phyloP scores from a whole-genome alignment of 208 protist genomes.

The Crithidia brevicula region DNA sequence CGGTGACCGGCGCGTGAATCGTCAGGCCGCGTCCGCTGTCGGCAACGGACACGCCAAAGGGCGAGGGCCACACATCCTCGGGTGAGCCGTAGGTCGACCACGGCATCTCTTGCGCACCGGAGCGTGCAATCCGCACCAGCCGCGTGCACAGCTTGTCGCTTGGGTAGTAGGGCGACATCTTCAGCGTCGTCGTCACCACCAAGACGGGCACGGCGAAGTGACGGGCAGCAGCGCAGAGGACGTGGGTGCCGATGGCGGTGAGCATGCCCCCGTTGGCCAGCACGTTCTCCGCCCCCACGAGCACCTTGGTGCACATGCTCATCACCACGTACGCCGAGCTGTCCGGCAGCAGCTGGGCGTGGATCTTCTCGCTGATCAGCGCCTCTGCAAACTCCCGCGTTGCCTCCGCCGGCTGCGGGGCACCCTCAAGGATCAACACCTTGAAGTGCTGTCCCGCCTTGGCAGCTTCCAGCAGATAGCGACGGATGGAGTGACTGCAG shows the following conservation, averaged over 20 bases:
- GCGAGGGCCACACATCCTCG: constrained; percentile 59
- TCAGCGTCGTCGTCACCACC: constrained; percentile 95
- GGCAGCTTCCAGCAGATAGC: constrained; percentile 62
- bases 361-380: constrained; percentile 75
- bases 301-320: constrained; percentile 97
- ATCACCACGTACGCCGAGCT: constrained; percentile 97
- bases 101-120: constrained; percentile 78
- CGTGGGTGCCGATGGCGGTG: constrained; percentile 91
- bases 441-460: constrained; percentile 68
- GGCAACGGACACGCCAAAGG: constrained; percentile 43
- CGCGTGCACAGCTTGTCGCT: constrained; percentile 92
- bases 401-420: constrained; percentile 65
- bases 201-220: constrained; percentile 96
- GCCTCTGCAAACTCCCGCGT: constrained; percentile 68
- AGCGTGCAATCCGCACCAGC: constrained; percentile 79
- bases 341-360: constrained; percentile 95
- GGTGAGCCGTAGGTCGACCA: constrained; percentile 84
- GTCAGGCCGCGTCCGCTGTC: constrained; percentile 52
- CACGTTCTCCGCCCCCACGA: constrained; percentile 94
- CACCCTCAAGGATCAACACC: constrained; percentile 95
- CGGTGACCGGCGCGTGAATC: constrained; percentile 94
- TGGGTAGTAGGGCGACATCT: constrained; percentile 97
- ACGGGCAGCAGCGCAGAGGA: constrained; percentile 95
- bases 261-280: constrained; percentile 98
- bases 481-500: constrained; percentile 70